These are phyloP conservation scores for Chaetomiaceae sp. DNA, from an alignment of 2,329 filamentous ascomycete genomes.

Conservation along the genomic window DNA sequence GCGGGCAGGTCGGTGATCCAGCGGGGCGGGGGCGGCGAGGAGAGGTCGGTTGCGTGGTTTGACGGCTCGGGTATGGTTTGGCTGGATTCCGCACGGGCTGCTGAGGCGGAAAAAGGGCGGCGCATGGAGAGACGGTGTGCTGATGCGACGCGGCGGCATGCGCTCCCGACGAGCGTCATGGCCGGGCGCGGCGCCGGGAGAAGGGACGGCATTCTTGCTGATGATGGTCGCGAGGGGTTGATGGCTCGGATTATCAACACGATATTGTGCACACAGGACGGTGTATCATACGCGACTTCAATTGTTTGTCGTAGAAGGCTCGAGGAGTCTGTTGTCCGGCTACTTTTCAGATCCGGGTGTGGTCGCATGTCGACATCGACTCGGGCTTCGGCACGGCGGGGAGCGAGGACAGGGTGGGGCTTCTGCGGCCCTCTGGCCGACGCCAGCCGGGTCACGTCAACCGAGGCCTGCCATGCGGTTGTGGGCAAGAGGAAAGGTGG, in stretches of 20 bases:
- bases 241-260: too few relatives aligned
- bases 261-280: background rate
- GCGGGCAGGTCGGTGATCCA: conserved; percentile 67
- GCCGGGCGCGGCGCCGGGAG: background rate
- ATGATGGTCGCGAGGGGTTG: too few relatives aligned
- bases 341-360: too few relatives aligned
- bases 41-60: background rate
- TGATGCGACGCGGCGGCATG: background rate
- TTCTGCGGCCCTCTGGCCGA: conserved; percentile 9
- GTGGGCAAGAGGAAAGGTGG: background rate
- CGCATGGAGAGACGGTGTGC: background rate
- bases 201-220: background rate
- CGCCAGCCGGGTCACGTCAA: conserved; percentile 13
- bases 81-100: conserved; percentile 6
- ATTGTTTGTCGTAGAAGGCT: background rate
- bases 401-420: conserved; percentile 8
- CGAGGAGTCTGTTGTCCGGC: too few relatives aligned
- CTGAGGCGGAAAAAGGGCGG: conserved; percentile 15
- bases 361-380: conserved; percentile 11
- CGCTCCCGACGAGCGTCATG: background rate
- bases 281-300: background rate
- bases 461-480: background rate
- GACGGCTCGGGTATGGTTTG: background rate
- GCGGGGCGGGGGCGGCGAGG: conserved; percentile 43
- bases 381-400: conserved; percentile 18